Percentiles rank a stretch among this genome's conserved stretches.
These are phyloP conservation scores for Solanum chmielewskii DNA, from an alignment of 257 asterid species.

Conservation along the genomic window DNA sequence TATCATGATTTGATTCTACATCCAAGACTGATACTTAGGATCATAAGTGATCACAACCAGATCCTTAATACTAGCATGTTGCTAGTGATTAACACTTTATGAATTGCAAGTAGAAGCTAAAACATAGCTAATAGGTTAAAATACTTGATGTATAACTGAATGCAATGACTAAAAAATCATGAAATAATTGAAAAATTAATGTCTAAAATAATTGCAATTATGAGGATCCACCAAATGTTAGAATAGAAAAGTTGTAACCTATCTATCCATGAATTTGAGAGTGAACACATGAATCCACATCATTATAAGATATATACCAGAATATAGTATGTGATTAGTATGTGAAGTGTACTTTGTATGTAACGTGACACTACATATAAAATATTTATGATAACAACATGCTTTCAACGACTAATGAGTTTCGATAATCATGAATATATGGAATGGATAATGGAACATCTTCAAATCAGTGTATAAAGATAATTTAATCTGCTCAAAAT, in stretches of 20 bases:
- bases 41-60: no score
- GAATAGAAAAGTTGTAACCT: neutral
- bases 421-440: neutral
- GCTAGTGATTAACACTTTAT: neutral
- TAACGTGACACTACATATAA: neutral
- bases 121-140: neutral
- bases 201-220: no score
- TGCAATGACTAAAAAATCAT: neutral
- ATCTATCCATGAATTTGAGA: neutral
- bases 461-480: neutral
- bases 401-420: neutral
- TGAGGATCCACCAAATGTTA: neutral
- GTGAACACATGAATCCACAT: neutral
- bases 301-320: neutral
- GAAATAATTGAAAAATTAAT: no score
- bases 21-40: no score
- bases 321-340: neutral
- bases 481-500: neutral
- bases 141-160: no score
- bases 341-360: neutral
- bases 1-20: no score
- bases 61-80: neutral
- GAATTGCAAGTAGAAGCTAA: neutral
- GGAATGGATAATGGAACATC: neutral
- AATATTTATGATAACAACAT: neutral